A percentile compares a stretch with the other conserved stretches of the same genome.
phyloP scores from a whole-genome alignment of 768 basidiomycete species.

The Ramaria rubella region DNA sequence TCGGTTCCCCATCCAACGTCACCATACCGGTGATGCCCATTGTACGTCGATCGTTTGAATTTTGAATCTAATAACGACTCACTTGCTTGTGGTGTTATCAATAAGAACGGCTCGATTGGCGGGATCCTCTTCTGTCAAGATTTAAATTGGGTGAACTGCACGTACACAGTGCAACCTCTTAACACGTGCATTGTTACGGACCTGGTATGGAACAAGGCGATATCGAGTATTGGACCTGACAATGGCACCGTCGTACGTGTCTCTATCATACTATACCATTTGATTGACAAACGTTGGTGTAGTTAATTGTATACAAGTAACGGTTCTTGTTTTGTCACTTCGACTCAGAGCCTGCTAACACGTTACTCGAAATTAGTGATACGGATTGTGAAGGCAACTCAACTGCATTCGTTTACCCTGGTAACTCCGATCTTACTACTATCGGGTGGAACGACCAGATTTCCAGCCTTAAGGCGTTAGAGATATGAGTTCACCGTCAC shows the following conservation, averaged over 20 bases:
- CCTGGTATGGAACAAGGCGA: conserved; percentile 4
- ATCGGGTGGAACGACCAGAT: conserved; percentile 1
- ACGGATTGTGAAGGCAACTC: background rate
- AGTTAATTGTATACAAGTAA: background rate
- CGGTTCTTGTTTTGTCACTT: background rate
- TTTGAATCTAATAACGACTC: background rate
- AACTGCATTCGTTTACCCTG: background rate
- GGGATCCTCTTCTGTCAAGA: conserved; percentile 8
- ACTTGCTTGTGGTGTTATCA: background rate
- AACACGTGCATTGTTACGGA: conserved; percentile 6
- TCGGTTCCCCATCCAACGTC: background rate
- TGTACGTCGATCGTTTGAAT: background rate
- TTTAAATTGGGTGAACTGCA: conserved; percentile 6
- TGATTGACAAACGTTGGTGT: background rate
- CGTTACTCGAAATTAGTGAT: background rate
- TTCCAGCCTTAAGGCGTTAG: background rate
- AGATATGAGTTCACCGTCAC: no score
- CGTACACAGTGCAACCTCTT: conserved; percentile 1
- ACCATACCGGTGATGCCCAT: background rate
- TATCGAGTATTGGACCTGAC: conserved; percentile 11
- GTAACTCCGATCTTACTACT: background rate
- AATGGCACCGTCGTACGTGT: conserved; percentile 4
- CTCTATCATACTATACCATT: background rate
- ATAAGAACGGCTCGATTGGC: conserved; percentile 1
- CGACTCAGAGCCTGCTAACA: background rate